phyloP scores from a whole-genome alignment of 306 rosid genomes.

The Lablab purpureus region DNA sequence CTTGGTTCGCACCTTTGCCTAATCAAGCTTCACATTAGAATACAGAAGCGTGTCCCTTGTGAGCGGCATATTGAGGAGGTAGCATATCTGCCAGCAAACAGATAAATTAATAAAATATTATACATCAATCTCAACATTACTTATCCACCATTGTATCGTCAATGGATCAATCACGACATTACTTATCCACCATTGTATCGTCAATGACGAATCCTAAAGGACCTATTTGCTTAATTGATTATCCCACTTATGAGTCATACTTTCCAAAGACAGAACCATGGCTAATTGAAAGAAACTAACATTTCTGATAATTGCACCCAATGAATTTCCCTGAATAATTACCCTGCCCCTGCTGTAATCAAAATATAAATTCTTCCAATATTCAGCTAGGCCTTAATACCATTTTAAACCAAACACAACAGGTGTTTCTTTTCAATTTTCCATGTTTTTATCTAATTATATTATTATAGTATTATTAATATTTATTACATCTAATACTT shows the following conservation, averaged over 20 bases:
- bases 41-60: slow-evolving; percentile 90
- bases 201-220: slow-evolving; percentile 4
- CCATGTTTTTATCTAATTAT: background rate
- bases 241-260: background rate
- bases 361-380: slow-evolving; percentile 14
- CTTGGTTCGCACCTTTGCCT: slow-evolving; percentile 43
- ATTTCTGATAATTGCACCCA: background rate
- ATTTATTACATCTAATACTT: slow-evolving; percentile 46
- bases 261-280: background rate
- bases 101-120: slow-evolving; percentile 28
- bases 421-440: background rate
- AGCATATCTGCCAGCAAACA: slow-evolving; percentile 60
- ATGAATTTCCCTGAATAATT: background rate
- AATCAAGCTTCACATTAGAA: slow-evolving; percentile 90
- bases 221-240: background rate
- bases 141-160: slow-evolving; percentile 6
- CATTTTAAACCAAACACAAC: background rate
- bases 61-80: slow-evolving; percentile 78
- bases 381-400: slow-evolving; percentile 24
- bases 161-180: background rate
- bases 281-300: background rate
- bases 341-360: background rate
- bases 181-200: too few relatives aligned
- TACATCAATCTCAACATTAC: slow-evolving; percentile 19
- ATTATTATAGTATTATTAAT: background rate